phyloP scores from a whole-genome alignment of 331 rosid genomes.

The Rosa hybrid region DNA sequence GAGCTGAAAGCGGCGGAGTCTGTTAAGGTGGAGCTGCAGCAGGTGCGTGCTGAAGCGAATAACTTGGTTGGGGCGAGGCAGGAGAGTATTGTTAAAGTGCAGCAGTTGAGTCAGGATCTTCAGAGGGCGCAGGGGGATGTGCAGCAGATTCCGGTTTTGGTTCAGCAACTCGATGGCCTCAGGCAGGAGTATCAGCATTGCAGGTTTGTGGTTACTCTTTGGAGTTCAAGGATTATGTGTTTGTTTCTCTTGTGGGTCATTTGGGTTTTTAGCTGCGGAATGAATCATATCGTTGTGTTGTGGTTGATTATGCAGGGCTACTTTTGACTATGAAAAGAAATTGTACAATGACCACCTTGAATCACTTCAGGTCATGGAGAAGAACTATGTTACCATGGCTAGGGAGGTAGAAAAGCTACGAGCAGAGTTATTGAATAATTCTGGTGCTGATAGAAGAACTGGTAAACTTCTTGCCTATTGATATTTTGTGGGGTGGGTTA shows the following conservation, averaged over 20 bases:
- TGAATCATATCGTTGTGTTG: slow-evolving; percentile 2
- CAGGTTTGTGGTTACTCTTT: slow-evolving; percentile 45
- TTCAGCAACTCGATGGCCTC: slow-evolving; percentile 67
- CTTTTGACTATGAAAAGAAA: slow-evolving; percentile 90
- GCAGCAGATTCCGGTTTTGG: slow-evolving; percentile 68
- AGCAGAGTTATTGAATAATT: slow-evolving; percentile 74
- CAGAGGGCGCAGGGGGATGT: slow-evolving; percentile 73
- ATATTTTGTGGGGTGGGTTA: slow-evolving; percentile 12
- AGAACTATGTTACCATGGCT: slow-evolving; percentile 88
- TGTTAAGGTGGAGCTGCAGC: slow-evolving; percentile 60
- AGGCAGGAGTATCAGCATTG: slow-evolving; percentile 89
- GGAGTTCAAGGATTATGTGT: not conserved
- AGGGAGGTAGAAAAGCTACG: slow-evolving; percentile 93
- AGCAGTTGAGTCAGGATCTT: slow-evolving; percentile 68
- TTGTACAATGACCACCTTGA: slow-evolving; percentile 91
- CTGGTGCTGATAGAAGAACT: slow-evolving; percentile 64
- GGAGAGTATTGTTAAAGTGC: slow-evolving; percentile 63
- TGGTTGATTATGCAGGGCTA: slow-evolving; percentile 69
- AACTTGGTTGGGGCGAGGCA: slow-evolving; percentile 57
- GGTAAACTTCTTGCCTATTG: slow-evolving; percentile 43
- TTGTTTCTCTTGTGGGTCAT: not conserved
- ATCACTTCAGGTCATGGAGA: slow-evolving; percentile 95
- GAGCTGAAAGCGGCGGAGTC: slow-evolving; percentile 58
- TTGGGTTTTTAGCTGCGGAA: not conserved
- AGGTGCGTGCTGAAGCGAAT: slow-evolving; percentile 70